A percentile compares a stretch with the other conserved stretches of the same genome.
Conservation (phyloP, 2,329 filamentous ascomycete genomes). For the Arachnopeziza araneosa region DNA sequence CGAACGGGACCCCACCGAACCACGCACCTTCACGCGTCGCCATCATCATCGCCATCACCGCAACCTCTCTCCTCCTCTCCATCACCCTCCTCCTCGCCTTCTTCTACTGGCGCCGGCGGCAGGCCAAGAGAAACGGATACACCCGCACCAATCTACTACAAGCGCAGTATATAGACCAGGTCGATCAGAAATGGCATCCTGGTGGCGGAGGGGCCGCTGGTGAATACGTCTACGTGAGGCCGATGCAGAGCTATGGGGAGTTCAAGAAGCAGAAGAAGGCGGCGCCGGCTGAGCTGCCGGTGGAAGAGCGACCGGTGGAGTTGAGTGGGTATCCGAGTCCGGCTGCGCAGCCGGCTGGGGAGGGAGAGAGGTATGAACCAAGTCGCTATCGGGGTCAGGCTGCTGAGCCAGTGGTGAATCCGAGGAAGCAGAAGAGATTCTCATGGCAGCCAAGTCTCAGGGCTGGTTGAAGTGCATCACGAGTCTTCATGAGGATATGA, state of each 20-base stretch:
- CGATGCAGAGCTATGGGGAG: neutral
- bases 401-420: neutral
- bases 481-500: neutral
- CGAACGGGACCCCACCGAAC: neutral
- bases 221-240: neutral
- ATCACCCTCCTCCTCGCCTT: neutral
- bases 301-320: neutral
- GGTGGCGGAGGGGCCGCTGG: neutral
- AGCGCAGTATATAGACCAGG: neutral
- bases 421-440: neutral
- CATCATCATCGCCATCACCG: neutral
- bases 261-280: neutral
- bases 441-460: neutral
- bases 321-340: neutral
- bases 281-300: neutral
- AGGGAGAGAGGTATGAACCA: neutral
- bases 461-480: neutral
- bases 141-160: neutral
- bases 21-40: neutral
- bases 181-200: neutral
- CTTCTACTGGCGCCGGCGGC: neutral
- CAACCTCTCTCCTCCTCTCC: neutral
- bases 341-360: too few species aligned
- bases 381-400: neutral
- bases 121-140: neutral